These are phyloP conservation scores for Podaxis sp. DNA, from an alignment of 768 basidiomycete genomes.

Conservation along the genomic window DNA sequence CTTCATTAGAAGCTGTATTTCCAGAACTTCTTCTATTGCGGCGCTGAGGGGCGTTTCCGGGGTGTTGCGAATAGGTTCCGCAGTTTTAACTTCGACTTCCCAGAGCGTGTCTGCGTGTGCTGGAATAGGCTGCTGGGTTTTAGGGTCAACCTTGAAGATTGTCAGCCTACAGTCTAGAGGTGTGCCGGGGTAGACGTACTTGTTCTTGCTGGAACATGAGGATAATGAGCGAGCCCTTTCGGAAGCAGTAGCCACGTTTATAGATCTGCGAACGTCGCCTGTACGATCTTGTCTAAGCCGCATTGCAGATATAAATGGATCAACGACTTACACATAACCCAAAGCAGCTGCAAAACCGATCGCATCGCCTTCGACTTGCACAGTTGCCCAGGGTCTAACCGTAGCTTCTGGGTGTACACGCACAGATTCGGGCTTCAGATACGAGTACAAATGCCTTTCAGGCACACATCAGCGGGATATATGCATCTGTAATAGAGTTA, in stretches of 20 bases:
- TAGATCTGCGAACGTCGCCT: slow-evolving; percentile 74
- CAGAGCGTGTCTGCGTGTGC: slow-evolving; percentile 80
- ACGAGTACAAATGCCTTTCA: slow-evolving; percentile 72
- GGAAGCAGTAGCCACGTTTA: slow-evolving; percentile 78
- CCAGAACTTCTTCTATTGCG: slow-evolving; percentile 71
- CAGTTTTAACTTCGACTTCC: slow-evolving; percentile 88
- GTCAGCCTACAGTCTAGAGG: slow-evolving; percentile 8
- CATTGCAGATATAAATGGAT: neutral
- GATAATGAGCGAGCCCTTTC: slow-evolving; percentile 67
- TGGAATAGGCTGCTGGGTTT: slow-evolving; percentile 71
- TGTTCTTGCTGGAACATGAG: slow-evolving; percentile 87
- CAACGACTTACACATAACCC: slow-evolving; percentile 61
- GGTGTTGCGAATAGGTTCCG: slow-evolving; percentile 72
- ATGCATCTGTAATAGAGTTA: neutral
- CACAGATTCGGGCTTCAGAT: slow-evolving; percentile 81
- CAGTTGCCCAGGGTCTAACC: slow-evolving; percentile 81
- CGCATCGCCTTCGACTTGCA: slow-evolving; percentile 77
- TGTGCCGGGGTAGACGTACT: slow-evolving; percentile 32
- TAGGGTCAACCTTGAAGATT: slow-evolving; percentile 61
- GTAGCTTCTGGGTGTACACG: slow-evolving; percentile 85
- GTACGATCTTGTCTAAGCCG: neutral
- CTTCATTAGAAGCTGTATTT: slow-evolving; percentile 83
- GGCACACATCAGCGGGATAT: neutral
- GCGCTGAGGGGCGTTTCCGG: slow-evolving; percentile 73
- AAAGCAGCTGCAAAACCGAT: slow-evolving; percentile 77